A percentile compares a stretch with the other conserved stretches of the same genome.
Evolutionary conservation across 2,329 filamentous ascomycete genomes (phyloP).

Genomic region (Torrubiella hemipterigena): DNA sequence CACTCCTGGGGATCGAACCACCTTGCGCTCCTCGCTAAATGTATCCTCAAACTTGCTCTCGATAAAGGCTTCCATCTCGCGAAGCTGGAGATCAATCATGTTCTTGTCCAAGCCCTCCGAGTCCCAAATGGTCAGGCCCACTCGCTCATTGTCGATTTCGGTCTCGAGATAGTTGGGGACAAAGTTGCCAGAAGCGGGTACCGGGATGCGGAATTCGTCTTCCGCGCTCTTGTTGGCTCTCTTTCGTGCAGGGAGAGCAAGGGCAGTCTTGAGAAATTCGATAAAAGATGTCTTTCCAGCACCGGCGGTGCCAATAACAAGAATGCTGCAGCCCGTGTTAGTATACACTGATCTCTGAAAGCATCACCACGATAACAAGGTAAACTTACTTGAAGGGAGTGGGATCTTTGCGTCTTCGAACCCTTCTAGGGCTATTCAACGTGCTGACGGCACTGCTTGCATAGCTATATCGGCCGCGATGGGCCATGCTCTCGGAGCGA

Average conservation of each 20-base stretch:
- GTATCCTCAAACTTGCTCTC: slow-evolving; percentile 99
- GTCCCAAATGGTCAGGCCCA: slow-evolving; percentile 93
- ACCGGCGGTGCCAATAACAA: slow-evolving; percentile 77
- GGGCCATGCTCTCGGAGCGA: slow-evolving; percentile 86
- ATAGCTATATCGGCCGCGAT: slow-evolving; percentile 93
- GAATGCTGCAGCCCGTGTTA: slow-evolving; percentile 47
- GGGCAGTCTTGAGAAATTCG: slow-evolving; percentile 80
- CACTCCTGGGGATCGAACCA: slow-evolving; percentile 80
- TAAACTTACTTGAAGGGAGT: slow-evolving; percentile 93
- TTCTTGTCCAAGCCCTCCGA: slow-evolving; percentile 92
- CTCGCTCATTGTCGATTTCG: slow-evolving; percentile 81
- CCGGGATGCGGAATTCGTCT: slow-evolving; percentile 43
- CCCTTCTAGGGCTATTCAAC: slow-evolving; percentile 82
- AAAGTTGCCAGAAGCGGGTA: slow-evolving; percentile 56
- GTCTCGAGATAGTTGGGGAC: slow-evolving; percentile 85
- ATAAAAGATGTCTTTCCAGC: slow-evolving; percentile 95
- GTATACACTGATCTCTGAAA: slow-evolving; percentile 7
- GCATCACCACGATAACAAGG: background rate
- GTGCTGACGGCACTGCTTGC: slow-evolving; percentile 84
- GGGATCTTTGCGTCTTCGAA: slow-evolving; percentile 90
- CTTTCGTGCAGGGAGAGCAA: slow-evolving; percentile 75
- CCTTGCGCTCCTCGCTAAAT: slow-evolving; percentile 94
- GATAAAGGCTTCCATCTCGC: slow-evolving; percentile 82
- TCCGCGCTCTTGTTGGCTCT: slow-evolving; percentile 44
- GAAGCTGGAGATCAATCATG: slow-evolving; percentile 84